A percentile compares a stretch with the other conserved stretches of the same genome.
Conservation (phyloP, 805 yeast genomes). For the Candida gorgasii region DNA sequence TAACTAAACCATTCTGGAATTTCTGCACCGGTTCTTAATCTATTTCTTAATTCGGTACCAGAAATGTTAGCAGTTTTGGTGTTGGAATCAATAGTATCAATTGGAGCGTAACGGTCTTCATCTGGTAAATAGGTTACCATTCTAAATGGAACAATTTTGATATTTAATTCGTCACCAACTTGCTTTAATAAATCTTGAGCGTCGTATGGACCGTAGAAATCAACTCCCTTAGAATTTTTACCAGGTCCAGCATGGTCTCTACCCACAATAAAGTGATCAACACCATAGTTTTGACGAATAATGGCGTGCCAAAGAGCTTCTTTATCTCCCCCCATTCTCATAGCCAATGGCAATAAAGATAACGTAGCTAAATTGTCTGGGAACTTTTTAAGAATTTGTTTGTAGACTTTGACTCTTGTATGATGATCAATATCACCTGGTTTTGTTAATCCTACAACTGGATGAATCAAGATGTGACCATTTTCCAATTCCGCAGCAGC, state of each 20-base stretch:
- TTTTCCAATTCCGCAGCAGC: slow-evolving; percentile 94
- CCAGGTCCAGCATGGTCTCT: slow-evolving; percentile 99
- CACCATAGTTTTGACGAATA: slow-evolving; percentile 94
- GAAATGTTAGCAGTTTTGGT: slow-evolving; percentile 83
- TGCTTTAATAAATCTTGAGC: slow-evolving; percentile 87
- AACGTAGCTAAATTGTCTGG: slow-evolving; percentile 93
- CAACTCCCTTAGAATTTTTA: slow-evolving; percentile 79
- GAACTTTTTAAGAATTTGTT: slow-evolving; percentile 86
- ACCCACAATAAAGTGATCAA: slow-evolving; percentile 95
- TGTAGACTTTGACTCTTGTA: slow-evolving; percentile 93
- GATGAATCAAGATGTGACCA: slow-evolving; percentile 78
- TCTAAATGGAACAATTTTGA: slow-evolving; percentile 93
- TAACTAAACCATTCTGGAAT: slow-evolving; percentile 98
- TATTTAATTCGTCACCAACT: slow-evolving; percentile 68
- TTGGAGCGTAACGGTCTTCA: slow-evolving; percentile 92
- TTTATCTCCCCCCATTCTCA: slow-evolving; percentile 99
- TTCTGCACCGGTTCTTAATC: slow-evolving; percentile 79
- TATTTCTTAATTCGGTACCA: slow-evolving; percentile 91
- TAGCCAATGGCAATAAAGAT: slow-evolving; percentile 87
- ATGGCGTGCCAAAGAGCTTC: slow-evolving; percentile 99
- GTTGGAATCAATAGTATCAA: slow-evolving; percentile 81
- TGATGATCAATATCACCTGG: slow-evolving; percentile 98
- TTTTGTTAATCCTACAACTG: slow-evolving; percentile 94
- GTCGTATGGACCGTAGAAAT: slow-evolving; percentile 95
- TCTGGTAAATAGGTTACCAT: slow-evolving; percentile 97